Conservation (phyloP, 805 yeast species). For the Yamadazyma sp. region DNA sequence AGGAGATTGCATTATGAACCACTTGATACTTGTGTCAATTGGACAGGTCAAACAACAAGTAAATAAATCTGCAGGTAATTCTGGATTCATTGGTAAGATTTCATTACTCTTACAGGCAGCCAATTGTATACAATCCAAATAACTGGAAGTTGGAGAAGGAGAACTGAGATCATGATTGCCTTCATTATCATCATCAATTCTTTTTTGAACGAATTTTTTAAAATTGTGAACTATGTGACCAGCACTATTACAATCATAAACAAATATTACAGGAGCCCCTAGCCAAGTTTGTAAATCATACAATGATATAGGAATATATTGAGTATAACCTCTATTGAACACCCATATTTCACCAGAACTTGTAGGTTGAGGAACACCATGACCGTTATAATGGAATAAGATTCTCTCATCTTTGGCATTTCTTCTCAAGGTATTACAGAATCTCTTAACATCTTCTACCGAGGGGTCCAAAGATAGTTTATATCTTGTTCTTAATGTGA, state of each 20-base stretch:
- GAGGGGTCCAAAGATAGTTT: constrained; percentile 92
- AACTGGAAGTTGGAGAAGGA: constrained; percentile 64
- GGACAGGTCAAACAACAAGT: constrained; percentile 96
- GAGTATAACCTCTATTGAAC: constrained; percentile 94
- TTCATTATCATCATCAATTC: constrained; percentile 82
- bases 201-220: constrained; percentile 82
- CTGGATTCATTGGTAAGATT: constrained; percentile 87
- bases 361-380: constrained; percentile 97
- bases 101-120: constrained; percentile 92
- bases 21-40: constrained; percentile 85
- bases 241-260: constrained; percentile 91
- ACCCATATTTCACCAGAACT: constrained; percentile 98
- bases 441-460: constrained; percentile 90
- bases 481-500: constrained; percentile 82
- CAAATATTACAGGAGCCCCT: constrained; percentile 96
- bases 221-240: constrained; percentile 90
- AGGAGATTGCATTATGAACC: constrained; percentile 86
- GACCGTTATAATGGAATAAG: constrained; percentile 94
- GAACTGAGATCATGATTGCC: constrained; percentile 49
- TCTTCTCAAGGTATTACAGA: constrained; percentile 83
- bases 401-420: constrained; percentile 93
- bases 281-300: constrained; percentile 95
- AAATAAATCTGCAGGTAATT: constrained; percentile 91
- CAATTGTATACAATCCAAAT: constrained; percentile 83
- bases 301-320: constrained; percentile 93